These are phyloP conservation scores for Gelatoporia subvermispora DNA, from an alignment of 768 basidiomycete genomes.

Conservation along the genomic window DNA sequence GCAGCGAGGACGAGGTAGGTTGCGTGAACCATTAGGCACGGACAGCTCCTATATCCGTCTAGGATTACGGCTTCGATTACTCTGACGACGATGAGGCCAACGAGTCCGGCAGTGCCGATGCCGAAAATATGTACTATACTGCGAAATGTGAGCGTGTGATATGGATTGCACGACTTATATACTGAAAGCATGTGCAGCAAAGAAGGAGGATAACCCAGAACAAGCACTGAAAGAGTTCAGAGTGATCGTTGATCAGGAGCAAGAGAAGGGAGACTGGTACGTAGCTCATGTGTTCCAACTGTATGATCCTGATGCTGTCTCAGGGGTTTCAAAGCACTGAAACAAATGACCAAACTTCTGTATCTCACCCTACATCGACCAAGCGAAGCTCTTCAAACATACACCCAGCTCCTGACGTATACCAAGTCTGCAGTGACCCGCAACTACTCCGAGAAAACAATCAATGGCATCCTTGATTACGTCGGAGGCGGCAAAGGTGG, in stretches of 20 bases:
- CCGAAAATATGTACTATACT: slow-evolving; percentile 98
- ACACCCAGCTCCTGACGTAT: slow-evolving; percentile 82
- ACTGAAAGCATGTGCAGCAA: slow-evolving; percentile 44
- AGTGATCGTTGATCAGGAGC: slow-evolving; percentile 83
- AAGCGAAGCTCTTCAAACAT: slow-evolving; percentile 79
- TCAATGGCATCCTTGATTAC: slow-evolving; percentile 97
- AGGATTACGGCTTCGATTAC: slow-evolving; percentile 97
- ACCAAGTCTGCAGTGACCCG: slow-evolving; percentile 94
- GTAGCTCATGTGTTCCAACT: slow-evolving; percentile 15
- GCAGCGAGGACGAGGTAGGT: slow-evolving; percentile 75
- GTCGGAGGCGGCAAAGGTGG: slow-evolving; percentile 88
- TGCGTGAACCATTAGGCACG: neutral
- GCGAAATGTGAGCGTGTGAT: slow-evolving; percentile 72
- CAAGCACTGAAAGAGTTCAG: slow-evolving; percentile 87
- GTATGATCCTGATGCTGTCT: neutral
- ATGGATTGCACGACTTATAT: neutral
- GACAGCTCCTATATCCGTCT: neutral
- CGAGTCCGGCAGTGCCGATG: slow-evolving; percentile 76
- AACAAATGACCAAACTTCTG: slow-evolving; percentile 93
- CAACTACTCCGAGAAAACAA: slow-evolving; percentile 96
- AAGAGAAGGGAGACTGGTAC: slow-evolving; percentile 93
- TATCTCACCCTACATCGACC: slow-evolving; percentile 78
- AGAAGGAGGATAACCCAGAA: slow-evolving; percentile 93
- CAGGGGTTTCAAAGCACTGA: slow-evolving; percentile 99
- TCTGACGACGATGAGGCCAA: slow-evolving; percentile 85